Conservation (phyloP, 305 asterid species). For the Plantago coronopus region DNA sequence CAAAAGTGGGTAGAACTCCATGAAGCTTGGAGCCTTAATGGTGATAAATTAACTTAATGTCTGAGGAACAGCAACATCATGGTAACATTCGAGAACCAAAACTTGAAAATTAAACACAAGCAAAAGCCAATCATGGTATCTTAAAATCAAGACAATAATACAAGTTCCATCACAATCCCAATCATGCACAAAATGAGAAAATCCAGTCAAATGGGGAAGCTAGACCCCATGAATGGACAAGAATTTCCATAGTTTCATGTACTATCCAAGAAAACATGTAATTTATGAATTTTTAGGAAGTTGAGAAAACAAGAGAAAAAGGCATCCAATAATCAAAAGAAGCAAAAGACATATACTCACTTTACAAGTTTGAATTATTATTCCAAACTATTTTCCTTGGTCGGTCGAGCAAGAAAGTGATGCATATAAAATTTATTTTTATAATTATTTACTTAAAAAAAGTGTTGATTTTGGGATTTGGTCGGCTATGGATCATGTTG, state of each 20-base stretch:
- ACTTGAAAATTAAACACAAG: too few species aligned
- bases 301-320: too few species aligned
- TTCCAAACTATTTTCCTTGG: conserved; percentile 1
- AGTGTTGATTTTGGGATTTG: not conserved
- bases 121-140: not conserved
- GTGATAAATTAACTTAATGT: too few species aligned
- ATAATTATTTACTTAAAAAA: too few species aligned
- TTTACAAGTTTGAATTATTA: not conserved
- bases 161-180: not conserved
- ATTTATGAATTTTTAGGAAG: too few species aligned
- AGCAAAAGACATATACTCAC: conserved; percentile 3
- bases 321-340: not conserved
- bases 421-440: too few species aligned
- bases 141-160: not conserved
- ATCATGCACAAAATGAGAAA: not conserved
- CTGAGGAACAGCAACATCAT: too few species aligned
- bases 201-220: too few species aligned
- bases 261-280: not conserved
- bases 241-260: not conserved
- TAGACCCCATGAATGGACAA: too few species aligned
- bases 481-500: not conserved
- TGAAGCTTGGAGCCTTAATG: too few species aligned
- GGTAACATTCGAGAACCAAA: too few species aligned
- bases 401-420: conserved; percentile 9
- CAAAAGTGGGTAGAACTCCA: too few species aligned